Evolutionary conservation across 2,329 filamentous ascomycete genomes (phyloP).

Genomic region (Cordyceps cicadae): DNA sequence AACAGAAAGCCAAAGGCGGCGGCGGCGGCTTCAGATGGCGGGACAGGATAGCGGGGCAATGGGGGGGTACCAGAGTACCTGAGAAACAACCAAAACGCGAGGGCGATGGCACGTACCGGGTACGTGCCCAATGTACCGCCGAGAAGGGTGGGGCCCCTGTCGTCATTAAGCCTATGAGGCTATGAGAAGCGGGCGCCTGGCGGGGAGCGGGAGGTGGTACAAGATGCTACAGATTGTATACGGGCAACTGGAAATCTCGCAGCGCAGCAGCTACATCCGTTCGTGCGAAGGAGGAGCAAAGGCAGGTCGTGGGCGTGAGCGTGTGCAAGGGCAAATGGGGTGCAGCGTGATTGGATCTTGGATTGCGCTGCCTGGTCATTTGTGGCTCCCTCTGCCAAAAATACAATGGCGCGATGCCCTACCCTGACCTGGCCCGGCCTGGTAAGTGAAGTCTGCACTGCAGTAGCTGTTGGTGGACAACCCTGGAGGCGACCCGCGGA

Average conservation of each 20-base stretch:
- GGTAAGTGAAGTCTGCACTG: too few relatives aligned
- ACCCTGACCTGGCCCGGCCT: too few relatives aligned
- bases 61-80: conserved; percentile 8
- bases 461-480: too few relatives aligned
- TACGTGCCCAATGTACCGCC: conserved; percentile 4
- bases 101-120: not conserved
- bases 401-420: not conserved
- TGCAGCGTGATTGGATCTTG: conserved; percentile 3
- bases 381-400: conserved; percentile 3
- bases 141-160: conserved; percentile 11
- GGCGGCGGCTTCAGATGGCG: conserved; percentile 1
- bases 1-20: conserved; percentile 5
- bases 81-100: not conserved
- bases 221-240: conserved; percentile 4
- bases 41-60: conserved; percentile 12
- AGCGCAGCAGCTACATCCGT: not conserved
- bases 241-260: conserved; percentile 6
- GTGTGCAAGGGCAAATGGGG: not conserved
- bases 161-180: conserved; percentile 13
- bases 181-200: conserved; percentile 10
- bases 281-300: not conserved
- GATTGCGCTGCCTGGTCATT: not conserved
- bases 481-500: not conserved
- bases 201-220: conserved; percentile 7
- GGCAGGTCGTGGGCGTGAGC: not conserved